phyloP scores from a whole-genome alignment of 2,329 filamentous ascomycete species.

The Penicillium hesseltinei region DNA sequence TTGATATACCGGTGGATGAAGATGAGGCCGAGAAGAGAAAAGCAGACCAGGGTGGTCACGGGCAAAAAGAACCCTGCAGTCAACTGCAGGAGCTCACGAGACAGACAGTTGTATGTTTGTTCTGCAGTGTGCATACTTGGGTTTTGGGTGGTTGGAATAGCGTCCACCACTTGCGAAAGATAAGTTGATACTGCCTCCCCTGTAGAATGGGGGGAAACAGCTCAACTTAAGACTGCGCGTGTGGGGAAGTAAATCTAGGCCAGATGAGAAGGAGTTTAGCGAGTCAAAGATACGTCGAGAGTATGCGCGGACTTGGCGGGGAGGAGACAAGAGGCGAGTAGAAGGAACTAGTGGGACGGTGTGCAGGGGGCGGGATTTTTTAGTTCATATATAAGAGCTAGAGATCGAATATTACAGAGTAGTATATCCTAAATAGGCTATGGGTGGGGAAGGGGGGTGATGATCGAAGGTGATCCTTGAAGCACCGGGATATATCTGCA shows the following conservation, averaged over 20 bases:
- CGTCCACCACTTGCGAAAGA: slow-evolving; percentile 2
- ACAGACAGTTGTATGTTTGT: neutral
- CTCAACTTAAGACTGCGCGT: slow-evolving; percentile 2
- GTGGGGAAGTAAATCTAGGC: slow-evolving; percentile 1
- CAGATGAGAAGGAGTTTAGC: neutral
- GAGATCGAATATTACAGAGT: neutral
- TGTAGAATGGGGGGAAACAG: neutral
- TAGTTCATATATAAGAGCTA: neutral
- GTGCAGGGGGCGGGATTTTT: neutral
- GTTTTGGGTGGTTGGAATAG: neutral
- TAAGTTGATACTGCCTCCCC: slow-evolving; percentile 3
- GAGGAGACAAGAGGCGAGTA: slow-evolving; percentile 1
- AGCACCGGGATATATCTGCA: neutral
- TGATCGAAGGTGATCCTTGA: neutral
- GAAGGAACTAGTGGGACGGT: slow-evolving; percentile 1
- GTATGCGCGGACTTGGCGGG: neutral
- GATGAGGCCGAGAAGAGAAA: slow-evolving; percentile 1
- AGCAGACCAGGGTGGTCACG: neutral
- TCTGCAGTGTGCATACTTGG: neutral
- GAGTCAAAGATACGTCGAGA: neutral
- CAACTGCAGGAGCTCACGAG: neutral
- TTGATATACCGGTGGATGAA: neutral
- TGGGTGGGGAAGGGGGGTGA: neutral
- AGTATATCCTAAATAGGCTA: neutral
- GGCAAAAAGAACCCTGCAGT: neutral